A percentile compares a stretch with the other conserved stretches of the same genome.
Conservation (phyloP, 192 early-diverging fungal genomes). For the Spinellus fusiger region DNA sequence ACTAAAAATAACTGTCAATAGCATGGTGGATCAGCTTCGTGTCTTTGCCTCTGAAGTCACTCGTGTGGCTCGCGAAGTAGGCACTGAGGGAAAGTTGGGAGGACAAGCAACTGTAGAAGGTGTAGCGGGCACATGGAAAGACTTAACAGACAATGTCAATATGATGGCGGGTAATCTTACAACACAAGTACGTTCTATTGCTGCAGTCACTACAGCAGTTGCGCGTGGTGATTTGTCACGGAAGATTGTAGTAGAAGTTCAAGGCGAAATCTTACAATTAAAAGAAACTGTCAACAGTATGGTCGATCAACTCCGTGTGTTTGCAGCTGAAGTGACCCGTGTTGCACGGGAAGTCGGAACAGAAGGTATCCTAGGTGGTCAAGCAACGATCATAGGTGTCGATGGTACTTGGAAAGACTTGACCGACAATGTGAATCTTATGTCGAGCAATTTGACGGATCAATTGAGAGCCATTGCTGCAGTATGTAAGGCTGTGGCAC, state of each 20-base stretch:
- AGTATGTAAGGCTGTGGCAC: conserved; percentile 57
- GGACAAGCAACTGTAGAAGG: conserved; percentile 59
- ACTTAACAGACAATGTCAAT: conserved; percentile 70
- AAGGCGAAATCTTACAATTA: conserved; percentile 57
- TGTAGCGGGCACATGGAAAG: conserved; percentile 67
- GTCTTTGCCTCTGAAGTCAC: conserved; percentile 66
- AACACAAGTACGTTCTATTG: conserved; percentile 62
- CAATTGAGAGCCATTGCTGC: conserved; percentile 65
- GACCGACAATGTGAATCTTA: conserved; percentile 60
- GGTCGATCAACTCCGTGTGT: conserved; percentile 59
- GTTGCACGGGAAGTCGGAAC: conserved; percentile 60
- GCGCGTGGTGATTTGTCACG: conserved; percentile 60
- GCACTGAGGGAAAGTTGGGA: conserved; percentile 63
- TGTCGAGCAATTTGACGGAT: conserved; percentile 61
- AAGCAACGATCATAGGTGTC: conserved; percentile 49
- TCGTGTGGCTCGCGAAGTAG: conserved; percentile 61
- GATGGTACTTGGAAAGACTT: conserved; percentile 65
- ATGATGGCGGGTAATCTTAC: conserved; percentile 66
- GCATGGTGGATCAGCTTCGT: conserved; percentile 62
- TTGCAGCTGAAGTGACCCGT: conserved; percentile 59
- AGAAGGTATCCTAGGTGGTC: conserved; percentile 47
- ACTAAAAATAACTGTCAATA: conserved; percentile 55
- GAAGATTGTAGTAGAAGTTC: conserved; percentile 49
- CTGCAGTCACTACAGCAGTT: conserved; percentile 61
- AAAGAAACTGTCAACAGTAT: conserved; percentile 62